Conservation (phyloP, 2,329 filamentous ascomycete species). For the Orbilia ellipsospora region DNA sequence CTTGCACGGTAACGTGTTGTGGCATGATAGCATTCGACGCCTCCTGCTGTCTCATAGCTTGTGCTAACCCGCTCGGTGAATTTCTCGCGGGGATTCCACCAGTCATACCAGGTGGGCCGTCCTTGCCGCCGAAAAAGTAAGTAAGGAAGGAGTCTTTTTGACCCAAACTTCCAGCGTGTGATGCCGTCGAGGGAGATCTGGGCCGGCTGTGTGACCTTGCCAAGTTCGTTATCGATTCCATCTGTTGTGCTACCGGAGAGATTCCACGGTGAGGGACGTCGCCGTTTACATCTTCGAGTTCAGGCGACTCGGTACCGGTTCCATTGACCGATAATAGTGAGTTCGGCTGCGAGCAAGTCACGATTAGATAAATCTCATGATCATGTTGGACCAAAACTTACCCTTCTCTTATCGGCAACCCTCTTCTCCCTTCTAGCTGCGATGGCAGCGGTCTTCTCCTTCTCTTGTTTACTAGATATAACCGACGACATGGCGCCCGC, state of each 20-base stretch:
- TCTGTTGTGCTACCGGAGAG: slow-evolving; percentile 51
- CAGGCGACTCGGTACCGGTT: slow-evolving; percentile 72
- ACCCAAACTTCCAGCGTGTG: slow-evolving; percentile 51
- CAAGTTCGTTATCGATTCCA: slow-evolving; percentile 62
- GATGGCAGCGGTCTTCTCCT: slow-evolving; percentile 82
- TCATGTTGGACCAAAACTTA: not conserved
- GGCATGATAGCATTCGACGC: slow-evolving; percentile 61
- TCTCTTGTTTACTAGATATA: slow-evolving; percentile 92
- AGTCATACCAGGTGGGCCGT: slow-evolving; percentile 70
- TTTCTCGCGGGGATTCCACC: slow-evolving; percentile 64
- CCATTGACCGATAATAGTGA: slow-evolving; percentile 71
- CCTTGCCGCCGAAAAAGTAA: slow-evolving; percentile 95
- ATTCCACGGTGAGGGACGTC: slow-evolving; percentile 57
- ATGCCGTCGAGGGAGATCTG: slow-evolving; percentile 65
- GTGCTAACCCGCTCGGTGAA: slow-evolving; percentile 74
- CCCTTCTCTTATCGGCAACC: slow-evolving; percentile 65
- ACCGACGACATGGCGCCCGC: slow-evolving; percentile 98
- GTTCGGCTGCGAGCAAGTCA: slow-evolving; percentile 53
- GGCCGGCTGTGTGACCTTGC: slow-evolving; percentile 65
- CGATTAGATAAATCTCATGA: not conserved
- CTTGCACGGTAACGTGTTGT: slow-evolving; percentile 33
- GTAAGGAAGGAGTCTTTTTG: slow-evolving; percentile 90
- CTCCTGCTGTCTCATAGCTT: slow-evolving; percentile 80
- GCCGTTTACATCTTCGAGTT: slow-evolving; percentile 70
- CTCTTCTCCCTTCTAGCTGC: slow-evolving; percentile 85